A percentile compares a stretch with the other conserved stretches of the same genome.
Evolutionary conservation across 2,329 filamentous ascomycete species (phyloP).

Genomic region (Aspergillus texensis): DNA sequence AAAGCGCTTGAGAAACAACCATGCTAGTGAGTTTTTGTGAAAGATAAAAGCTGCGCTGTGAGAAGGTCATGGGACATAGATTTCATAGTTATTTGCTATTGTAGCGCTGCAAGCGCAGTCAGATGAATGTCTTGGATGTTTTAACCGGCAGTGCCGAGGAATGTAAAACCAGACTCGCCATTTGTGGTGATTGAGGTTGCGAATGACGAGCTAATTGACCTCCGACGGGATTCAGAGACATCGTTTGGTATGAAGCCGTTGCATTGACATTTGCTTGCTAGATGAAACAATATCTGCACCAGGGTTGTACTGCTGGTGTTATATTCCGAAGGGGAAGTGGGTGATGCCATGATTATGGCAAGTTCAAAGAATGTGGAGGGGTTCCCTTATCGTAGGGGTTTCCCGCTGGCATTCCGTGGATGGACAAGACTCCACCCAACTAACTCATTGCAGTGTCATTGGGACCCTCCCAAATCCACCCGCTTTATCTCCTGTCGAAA

Average conservation of each 20-base stretch:
- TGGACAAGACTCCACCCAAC: not conserved
- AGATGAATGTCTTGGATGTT: not conserved
- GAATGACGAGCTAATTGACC: not conserved
- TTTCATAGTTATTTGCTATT: not conserved
- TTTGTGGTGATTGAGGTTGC: not conserved
- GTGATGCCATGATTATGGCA: not conserved
- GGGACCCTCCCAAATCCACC: not conserved
- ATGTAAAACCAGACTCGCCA: not conserved
- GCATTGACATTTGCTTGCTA: not conserved
- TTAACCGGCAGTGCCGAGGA: not conserved
- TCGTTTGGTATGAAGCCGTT: not conserved
- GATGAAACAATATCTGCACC: not conserved
- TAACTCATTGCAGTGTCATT: not conserved
- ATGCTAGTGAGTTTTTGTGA: not conserved
- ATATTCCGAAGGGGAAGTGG: not conserved
- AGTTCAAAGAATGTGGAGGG: not conserved
- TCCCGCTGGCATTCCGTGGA: conserved; percentile 1
- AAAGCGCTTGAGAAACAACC: not conserved
- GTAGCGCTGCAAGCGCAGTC: conserved; percentile 1
- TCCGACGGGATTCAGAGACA: not conserved
- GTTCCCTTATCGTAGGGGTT: not conserved
- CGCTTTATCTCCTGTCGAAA: not conserved
- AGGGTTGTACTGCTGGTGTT: not conserved
- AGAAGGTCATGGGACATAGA: not conserved
- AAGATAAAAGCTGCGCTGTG: not conserved